Conservation (phyloP, 1,284 basidiomycete genomes). For the Lentinula novae-zelandiae region DNA sequence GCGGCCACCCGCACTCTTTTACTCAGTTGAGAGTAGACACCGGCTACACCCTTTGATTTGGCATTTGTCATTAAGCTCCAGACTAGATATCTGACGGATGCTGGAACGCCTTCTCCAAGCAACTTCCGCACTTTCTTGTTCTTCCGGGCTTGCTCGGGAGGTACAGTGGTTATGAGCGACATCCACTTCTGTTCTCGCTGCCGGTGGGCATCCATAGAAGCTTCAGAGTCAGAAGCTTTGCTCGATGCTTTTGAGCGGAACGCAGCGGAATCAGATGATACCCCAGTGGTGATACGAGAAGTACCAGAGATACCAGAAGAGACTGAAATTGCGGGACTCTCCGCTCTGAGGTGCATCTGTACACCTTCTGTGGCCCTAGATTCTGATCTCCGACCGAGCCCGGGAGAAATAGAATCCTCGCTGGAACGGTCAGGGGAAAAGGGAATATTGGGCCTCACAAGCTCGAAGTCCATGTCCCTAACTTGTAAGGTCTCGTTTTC, state of each 20-base stretch:
- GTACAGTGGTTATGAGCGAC: conserved; percentile 55
- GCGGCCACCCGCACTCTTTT: conserved; percentile 53
- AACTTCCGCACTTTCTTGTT: conserved; percentile 84
- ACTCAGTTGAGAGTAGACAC: conserved; percentile 66
- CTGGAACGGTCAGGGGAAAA: conserved; percentile 37
- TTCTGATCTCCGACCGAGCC: conserved; percentile 27
- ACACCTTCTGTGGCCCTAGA: conserved; percentile 25
- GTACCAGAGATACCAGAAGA: conserved; percentile 24
- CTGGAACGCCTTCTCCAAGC: conserved; percentile 77
- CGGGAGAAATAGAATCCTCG: conserved; percentile 45
- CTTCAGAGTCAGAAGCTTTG: conserved; percentile 22
- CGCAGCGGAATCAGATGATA: conserved; percentile 11
- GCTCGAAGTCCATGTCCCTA: conserved; percentile 76
- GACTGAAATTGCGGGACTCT: conserved; percentile 49
- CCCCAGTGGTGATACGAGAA: conserved; percentile 7
- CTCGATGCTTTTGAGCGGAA: conserved; percentile 13
- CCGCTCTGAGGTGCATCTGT: conserved; percentile 32
- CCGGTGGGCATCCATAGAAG: conserved; percentile 63
- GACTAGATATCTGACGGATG: conserved; percentile 79
- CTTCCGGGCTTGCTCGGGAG: conserved; percentile 66
- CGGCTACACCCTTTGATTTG: conserved; percentile 63
- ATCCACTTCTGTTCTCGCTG: conserved; percentile 78
- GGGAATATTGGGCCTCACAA: conserved; percentile 56
- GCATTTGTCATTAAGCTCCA: conserved; percentile 82
- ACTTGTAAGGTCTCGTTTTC: conserved; percentile 53